A percentile compares a stretch with the other conserved stretches of the same genome.
Conservation (phyloP, 2,329 filamentous ascomycete species). For the Ceratocystis destructans region DNA sequence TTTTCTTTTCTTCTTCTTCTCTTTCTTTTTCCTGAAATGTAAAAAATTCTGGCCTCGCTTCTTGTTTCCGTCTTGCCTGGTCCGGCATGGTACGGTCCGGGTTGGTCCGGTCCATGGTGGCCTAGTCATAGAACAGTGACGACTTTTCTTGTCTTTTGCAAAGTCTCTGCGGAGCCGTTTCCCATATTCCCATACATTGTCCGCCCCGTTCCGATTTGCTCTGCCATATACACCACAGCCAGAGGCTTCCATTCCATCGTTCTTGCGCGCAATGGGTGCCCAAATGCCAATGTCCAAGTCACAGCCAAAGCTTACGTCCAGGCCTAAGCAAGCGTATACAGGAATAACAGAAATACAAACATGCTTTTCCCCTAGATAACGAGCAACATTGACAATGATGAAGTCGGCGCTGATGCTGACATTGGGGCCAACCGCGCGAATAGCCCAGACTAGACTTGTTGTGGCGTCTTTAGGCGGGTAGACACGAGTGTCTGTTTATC, state of each 20-base stretch:
- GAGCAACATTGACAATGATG: no score
- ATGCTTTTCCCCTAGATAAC: not conserved
- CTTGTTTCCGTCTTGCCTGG: not conserved
- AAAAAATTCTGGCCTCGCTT: constrained; percentile 2
- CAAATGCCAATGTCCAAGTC: not conserved
- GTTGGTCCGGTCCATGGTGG: not conserved
- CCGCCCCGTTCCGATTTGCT: no score
- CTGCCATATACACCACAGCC: not conserved
- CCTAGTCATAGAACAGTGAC: not conserved
- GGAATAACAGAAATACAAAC: not conserved
- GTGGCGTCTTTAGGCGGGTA: no score
- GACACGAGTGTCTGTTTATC: no score
- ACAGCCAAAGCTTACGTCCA: no score
- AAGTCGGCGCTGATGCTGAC: no score
- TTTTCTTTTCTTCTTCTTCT: not conserved
- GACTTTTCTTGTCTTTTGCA: not conserved
- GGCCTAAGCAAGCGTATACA: not conserved
- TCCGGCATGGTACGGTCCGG: not conserved
- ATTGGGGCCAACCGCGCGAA: not conserved
- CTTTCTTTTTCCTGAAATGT: not conserved
- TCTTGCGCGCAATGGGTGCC: not conserved
- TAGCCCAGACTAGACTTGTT: not conserved
- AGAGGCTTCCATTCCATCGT: not conserved
- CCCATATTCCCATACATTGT: not conserved
- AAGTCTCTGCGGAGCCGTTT: not conserved